Conservation (phyloP, 2,329 filamentous ascomycete genomes). For the Aureobasidium sp. region DNA sequence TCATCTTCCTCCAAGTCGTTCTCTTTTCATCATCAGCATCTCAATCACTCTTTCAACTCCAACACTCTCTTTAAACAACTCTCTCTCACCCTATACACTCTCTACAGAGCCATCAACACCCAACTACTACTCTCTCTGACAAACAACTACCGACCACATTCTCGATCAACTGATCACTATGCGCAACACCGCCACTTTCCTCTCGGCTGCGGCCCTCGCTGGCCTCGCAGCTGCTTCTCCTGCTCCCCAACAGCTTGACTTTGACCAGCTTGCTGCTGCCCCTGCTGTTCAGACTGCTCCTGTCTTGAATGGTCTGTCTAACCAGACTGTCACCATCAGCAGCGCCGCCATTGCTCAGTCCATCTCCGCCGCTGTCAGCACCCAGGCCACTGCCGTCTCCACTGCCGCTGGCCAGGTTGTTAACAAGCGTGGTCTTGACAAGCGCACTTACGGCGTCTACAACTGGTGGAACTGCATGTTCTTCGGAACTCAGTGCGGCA, state of each 20-base stretch:
- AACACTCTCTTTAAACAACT: conserved; percentile 2
- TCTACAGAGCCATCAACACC: conserved; percentile 2
- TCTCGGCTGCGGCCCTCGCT: conserved; percentile 21
- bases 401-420: conserved; percentile 18
- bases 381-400: conserved; percentile 18
- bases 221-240: conserved; percentile 22
- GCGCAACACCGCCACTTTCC: conserved; percentile 17
- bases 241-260: conserved; percentile 22
- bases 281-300: conserved; percentile 21
- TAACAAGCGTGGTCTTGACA: conserved; percentile 18
- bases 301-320: conserved; percentile 19
- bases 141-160: background rate
- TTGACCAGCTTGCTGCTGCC: conserved; percentile 21
- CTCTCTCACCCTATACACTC: conserved; percentile 12
- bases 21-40: conserved; percentile 17
- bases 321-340: conserved; percentile 19
- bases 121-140: conserved; percentile 2
- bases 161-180: conserved; percentile 7
- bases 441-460: background rate
- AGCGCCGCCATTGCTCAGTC: conserved; percentile 19
- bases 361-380: conserved; percentile 19
- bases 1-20: conserved; percentile 6
- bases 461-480: background rate
- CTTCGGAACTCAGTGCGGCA: background rate
- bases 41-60: conserved; percentile 6